Percentiles rank a stretch among this genome's conserved stretches.
These are phyloP conservation scores for Gremmenia infestans DNA, from an alignment of 2,329 filamentous ascomycete species.

Conservation along the genomic window DNA sequence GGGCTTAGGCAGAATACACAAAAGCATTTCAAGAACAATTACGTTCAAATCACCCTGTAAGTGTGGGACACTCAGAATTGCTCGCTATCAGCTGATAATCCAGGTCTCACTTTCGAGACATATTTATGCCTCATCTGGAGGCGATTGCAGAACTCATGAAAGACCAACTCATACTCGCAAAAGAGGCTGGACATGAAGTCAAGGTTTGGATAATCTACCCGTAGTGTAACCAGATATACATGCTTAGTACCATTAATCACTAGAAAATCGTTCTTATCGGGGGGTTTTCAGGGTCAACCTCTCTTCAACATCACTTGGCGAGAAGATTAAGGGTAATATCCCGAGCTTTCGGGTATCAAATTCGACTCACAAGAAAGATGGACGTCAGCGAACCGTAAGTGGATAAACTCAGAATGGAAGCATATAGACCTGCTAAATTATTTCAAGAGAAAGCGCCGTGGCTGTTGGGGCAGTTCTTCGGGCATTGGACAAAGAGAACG, in stretches of 20 bases:
- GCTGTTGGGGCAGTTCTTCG: constrained; percentile 10
- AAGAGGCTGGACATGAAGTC: not conserved
- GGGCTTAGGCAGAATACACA: not conserved
- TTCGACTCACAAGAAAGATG: not conserved
- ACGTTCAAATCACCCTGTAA: constrained; percentile 1
- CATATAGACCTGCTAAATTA: not conserved
- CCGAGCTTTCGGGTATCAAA: not conserved
- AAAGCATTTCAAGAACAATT: constrained; percentile 3
- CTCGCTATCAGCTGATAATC: not conserved
- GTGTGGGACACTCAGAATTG: not conserved
- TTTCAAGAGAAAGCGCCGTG: constrained; percentile 8
- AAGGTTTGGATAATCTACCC: not conserved
- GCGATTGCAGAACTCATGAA: constrained; percentile 3
- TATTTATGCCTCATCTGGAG: constrained; percentile 5
- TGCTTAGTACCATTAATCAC: not conserved
- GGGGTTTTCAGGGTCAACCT: constrained; percentile 7
- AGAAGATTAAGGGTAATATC: not conserved
- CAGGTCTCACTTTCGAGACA: constrained; percentile 1
- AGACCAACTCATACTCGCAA: constrained; percentile 7
- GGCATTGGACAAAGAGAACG: constrained; percentile 14
- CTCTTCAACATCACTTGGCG: constrained; percentile 2
- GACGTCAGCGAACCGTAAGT: not conserved
- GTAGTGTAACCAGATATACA: too few relatives aligned
- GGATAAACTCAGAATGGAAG: not conserved
- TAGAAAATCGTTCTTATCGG: constrained; percentile 19